Evolutionary conservation across 805 yeast genomes (phyloP), one percentile per base, ranked within the genome.

Genomic region (Saturnispora bothae): DNA sequence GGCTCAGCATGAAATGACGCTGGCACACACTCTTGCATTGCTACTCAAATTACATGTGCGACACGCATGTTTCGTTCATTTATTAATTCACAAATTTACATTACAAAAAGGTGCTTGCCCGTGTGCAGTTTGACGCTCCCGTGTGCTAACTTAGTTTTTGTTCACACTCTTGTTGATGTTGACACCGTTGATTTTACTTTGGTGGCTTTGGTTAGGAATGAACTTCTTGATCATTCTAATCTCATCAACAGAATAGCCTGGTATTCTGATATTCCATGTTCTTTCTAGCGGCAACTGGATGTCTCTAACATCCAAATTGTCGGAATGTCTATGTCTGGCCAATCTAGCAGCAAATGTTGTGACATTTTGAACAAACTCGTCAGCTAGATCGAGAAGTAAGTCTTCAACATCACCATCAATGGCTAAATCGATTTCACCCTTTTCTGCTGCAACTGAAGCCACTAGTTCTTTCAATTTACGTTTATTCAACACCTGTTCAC

Each of bases 381-480:
- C 99, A 0, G 98, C 96, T 34, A 92, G 63, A 57, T 92, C 98
- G 31, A 92, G 65, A 26, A 92, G 62, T 28, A 92, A 63, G 49
- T 89, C 97, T 57, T 88, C 96, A 14, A 85, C 95, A 59, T 92
- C 96, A 20, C 96, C 97, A 57, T 89, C 98, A 41, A 92, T 82
- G 4, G 71, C 70, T 5, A 94, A 78, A 50, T 86, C 94, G 14
- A 89, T 82, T n/a, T 89, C 96, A 30, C 95, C 96, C 56, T 80
- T 92, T 55, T 82, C 89, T 2, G 78, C 73, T 5, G 88, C 92
- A 13, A 78, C 83, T 2, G 83, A 75, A 52, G 77, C 75, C 5
- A 92, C 92, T 43, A 92, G 67, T 54, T 92, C 98, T 45, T 83
- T 72, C 47, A 92, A 67, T 56, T 92, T 92, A 36, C 98, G 68